phyloP scores from a whole-genome alignment of 345 rosid genomes.

The Eucalyptus sideroxylon region DNA sequence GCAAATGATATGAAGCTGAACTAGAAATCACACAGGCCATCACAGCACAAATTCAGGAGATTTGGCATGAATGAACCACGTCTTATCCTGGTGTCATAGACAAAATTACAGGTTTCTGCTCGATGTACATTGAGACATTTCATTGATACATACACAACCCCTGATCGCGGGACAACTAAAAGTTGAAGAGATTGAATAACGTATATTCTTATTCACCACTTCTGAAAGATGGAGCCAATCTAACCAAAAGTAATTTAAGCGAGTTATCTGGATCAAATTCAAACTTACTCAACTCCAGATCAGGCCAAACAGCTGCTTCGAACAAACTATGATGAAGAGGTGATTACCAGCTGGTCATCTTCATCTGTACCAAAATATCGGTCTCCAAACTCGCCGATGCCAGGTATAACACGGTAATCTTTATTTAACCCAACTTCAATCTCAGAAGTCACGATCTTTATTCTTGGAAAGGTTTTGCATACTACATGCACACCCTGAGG shows the following conservation, averaged over 20 bases:
- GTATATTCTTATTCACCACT: not conserved
- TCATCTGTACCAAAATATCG: slow-evolving; percentile 97
- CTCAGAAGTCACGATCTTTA: slow-evolving; percentile 97
- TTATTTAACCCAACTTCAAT: slow-evolving; percentile 77
- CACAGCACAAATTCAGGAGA: not conserved
- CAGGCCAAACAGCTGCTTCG: not conserved
- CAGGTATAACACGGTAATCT: slow-evolving; percentile 92
- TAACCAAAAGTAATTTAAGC: not conserved
- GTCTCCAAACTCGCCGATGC: slow-evolving; percentile 98
- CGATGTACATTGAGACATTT: not conserved
- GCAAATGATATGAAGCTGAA: not conserved
- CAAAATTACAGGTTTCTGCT: not conserved
- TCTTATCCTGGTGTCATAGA: not conserved
- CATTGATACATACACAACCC: not conserved
- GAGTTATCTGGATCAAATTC: not conserved
- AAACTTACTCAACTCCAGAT: not conserved
- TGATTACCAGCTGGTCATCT: slow-evolving; percentile 34
- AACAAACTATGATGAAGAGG: not conserved
- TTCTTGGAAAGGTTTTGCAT: slow-evolving; percentile 75
- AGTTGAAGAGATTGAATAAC: not conserved
- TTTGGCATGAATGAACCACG: not conserved
- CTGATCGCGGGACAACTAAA: not conserved
- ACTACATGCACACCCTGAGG: slow-evolving; percentile 99
- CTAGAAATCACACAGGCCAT: not conserved
- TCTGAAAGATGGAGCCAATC: not conserved